Percentiles rank a stretch among this genome's conserved stretches.
Conservation (phyloP, 2,329 filamentous ascomycete species). For the Setomelanomma holmii region DNA sequence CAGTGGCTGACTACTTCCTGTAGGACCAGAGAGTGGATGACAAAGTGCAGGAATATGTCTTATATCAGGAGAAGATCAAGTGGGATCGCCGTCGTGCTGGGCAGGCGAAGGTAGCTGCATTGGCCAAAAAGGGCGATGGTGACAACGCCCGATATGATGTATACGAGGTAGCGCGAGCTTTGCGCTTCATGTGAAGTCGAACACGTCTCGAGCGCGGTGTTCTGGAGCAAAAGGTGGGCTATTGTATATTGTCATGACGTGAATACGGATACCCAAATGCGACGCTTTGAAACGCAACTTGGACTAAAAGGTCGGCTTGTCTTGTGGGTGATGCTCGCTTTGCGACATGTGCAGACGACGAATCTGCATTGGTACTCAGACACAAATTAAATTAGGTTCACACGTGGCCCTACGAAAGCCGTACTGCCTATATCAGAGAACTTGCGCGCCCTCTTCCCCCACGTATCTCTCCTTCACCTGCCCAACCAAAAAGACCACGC, state of each 20-base stretch:
- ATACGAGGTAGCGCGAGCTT: too few species aligned
- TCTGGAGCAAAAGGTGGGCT: background rate
- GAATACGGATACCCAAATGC: conserved; percentile 6
- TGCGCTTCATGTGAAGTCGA: background rate
- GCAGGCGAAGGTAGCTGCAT: background rate
- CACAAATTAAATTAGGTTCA: too few species aligned
- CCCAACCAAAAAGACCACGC: too few species aligned
- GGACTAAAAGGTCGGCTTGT: too few species aligned
- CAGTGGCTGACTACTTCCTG: conserved; percentile 95
- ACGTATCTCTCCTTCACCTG: too few species aligned
- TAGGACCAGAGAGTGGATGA: conserved; percentile 26
- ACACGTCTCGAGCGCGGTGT: background rate
- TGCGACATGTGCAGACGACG: background rate
- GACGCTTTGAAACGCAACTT: background rate
- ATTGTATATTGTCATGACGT: background rate
- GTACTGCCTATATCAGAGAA: too few species aligned
- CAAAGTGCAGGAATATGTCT: background rate
- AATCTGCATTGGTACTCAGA: background rate
- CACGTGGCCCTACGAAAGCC: too few species aligned
- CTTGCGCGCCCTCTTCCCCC: too few species aligned
- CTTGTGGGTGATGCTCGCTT: too few species aligned
- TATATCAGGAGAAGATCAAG: background rate
- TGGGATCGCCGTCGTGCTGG: background rate
- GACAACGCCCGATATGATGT: too few species aligned
- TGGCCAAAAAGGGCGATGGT: background rate